Conservation (phyloP, 202 grass and related monocot genomes). For the Hordeum pubiflorum region DNA sequence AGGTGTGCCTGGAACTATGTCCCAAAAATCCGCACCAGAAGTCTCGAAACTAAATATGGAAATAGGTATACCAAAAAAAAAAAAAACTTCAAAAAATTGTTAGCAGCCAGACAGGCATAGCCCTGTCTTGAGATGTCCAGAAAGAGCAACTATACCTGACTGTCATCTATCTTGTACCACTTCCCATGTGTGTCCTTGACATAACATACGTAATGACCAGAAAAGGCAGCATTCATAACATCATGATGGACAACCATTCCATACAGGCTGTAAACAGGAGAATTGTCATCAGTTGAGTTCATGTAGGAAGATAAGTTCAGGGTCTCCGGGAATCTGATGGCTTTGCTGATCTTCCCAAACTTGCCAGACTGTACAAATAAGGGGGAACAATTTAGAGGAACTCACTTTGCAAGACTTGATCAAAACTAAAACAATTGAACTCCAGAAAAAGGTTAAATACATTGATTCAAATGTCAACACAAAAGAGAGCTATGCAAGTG, state of each 20-base stretch:
- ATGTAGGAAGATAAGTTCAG: conserved; percentile 60
- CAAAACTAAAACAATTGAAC: conserved; percentile 14
- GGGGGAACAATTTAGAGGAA: conserved; percentile 6
- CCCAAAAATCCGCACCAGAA: not conserved
- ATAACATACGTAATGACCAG: conserved; percentile 93
- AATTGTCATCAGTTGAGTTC: conserved; percentile 57
- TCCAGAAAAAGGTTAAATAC: not conserved
- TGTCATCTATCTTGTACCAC: conserved; percentile 92
- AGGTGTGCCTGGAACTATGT: no score
- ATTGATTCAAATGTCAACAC: not conserved
- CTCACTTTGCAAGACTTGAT: conserved; percentile 8
- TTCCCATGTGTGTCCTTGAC: conserved; percentile 71
- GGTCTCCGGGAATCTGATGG: conserved; percentile 60
- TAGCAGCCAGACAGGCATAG: not conserved
- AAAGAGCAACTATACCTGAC: conserved; percentile 44
- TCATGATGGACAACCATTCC: conserved; percentile 89
- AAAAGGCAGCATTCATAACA: conserved; percentile 82
- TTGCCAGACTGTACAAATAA: conserved; percentile 69
- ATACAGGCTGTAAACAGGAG: conserved; percentile 76
- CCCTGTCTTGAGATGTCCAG: not conserved
- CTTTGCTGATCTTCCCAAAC: conserved; percentile 90
- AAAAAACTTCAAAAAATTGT: not conserved
- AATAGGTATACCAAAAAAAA: not conserved
- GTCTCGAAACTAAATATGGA: not conserved
- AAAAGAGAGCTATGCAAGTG: not conserved